Percentiles rank a stretch among this genome's conserved stretches.
These are phyloP conservation scores for Nicotiana otophora DNA, from an alignment of 257 asterid species.

Conservation along the genomic window DNA sequence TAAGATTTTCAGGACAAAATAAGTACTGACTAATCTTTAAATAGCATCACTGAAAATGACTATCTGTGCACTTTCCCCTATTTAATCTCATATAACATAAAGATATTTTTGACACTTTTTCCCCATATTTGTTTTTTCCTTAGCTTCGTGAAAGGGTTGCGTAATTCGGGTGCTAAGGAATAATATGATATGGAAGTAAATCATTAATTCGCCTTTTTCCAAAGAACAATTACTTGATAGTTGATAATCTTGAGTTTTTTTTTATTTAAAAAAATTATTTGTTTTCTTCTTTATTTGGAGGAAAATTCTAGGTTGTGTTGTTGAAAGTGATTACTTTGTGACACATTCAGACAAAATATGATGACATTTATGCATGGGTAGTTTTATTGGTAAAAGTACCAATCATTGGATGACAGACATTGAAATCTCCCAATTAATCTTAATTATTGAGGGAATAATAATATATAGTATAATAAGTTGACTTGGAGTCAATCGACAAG, in stretches of 20 bases:
- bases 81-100: too few relatives aligned
- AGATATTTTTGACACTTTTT: too few relatives aligned
- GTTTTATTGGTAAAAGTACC: neutral
- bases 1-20: too few relatives aligned
- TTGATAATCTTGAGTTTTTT: neutral
- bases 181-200: neutral
- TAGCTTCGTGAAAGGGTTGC: neutral
- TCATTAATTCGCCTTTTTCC: neutral
- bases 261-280: neutral
- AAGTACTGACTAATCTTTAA: too few relatives aligned
- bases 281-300: neutral
- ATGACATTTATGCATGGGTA: neutral
- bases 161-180: neutral
- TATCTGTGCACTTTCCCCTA: too few relatives aligned
- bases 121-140: too few relatives aligned
- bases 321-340: neutral
- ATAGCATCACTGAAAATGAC: too few relatives aligned
- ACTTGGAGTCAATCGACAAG: neutral
- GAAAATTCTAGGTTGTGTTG: neutral
- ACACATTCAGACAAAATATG: neutral
- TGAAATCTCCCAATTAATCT: neutral
- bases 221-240: neutral
- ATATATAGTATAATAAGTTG: slow-evolving; percentile 3
- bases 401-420: neutral
- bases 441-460: neutral